Percentiles rank a stretch among this genome's conserved stretches.
These are phyloP conservation scores for Leccinum pachyderme DNA, from an alignment of 1,284 basidiomycete species.

Conservation along the genomic window DNA sequence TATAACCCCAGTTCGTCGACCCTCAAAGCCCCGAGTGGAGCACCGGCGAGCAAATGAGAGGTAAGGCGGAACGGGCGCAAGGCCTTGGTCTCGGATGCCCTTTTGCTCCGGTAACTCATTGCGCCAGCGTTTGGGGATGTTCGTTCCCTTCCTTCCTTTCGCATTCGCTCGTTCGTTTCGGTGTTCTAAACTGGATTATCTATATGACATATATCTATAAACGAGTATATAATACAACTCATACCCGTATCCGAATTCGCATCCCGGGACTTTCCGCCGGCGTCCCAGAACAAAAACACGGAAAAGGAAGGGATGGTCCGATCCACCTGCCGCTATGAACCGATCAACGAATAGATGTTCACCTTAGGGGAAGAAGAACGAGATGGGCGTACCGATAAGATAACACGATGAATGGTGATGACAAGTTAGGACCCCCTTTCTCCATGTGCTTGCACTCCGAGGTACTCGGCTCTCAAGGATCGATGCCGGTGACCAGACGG, in stretches of 20 bases:
- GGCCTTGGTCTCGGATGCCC: not conserved
- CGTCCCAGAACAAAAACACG: not conserved
- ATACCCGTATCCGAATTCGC: not conserved
- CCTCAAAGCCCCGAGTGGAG: not conserved
- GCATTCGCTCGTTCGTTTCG: not conserved
- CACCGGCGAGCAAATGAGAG: not conserved
- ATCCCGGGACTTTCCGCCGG: constrained; percentile 6
- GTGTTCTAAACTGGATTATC: constrained; percentile 2
- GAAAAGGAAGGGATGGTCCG: not conserved
- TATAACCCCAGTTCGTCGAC: not conserved
- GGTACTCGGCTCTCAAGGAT: constrained; percentile 5
- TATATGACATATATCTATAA: not conserved
- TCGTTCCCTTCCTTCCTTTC: not conserved
- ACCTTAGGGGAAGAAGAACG: constrained; percentile 4
- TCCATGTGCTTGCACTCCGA: constrained; percentile 11
- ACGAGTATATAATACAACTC: not conserved
- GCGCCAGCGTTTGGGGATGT: not conserved
- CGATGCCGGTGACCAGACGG: constrained; percentile 5
- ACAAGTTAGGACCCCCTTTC: not conserved
- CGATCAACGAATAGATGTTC: not conserved
- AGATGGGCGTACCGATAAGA: constrained; percentile 21
- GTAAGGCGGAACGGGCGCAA: not conserved
- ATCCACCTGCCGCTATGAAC: constrained; percentile 1
- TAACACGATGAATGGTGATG: constrained; percentile 3
- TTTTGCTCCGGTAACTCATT: not conserved